A percentile compares a stretch with the other conserved stretches of the same genome.
Conservation (phyloP, 768 basidiomycete genomes). For the Gloeopeniophorella convolvens region DNA sequence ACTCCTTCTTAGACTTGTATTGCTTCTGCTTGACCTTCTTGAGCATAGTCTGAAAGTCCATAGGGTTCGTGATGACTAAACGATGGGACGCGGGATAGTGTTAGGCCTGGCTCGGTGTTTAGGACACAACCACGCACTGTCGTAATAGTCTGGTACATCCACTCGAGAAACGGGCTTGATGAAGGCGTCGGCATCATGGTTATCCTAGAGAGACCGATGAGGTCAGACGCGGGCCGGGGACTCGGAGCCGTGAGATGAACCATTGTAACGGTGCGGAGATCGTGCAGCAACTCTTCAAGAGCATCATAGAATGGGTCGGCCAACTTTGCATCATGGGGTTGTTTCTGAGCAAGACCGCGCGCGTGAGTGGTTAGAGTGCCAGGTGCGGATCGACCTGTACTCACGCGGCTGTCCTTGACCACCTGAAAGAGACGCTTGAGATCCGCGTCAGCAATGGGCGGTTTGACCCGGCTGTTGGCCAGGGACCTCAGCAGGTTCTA, state of each 20-base stretch:
- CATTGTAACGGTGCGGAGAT: slow-evolving; percentile 74
- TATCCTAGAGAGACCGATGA: slow-evolving; percentile 42
- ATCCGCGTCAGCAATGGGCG: slow-evolving; percentile 55
- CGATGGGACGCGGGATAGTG: background rate
- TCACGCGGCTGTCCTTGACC: slow-evolving; percentile 84
- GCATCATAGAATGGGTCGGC: slow-evolving; percentile 92
- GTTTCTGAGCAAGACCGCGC: slow-evolving; percentile 28
- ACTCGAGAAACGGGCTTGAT: slow-evolving; percentile 86
- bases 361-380: slow-evolving; percentile 22
- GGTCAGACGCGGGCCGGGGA: slow-evolving; percentile 25
- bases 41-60: slow-evolving; percentile 92
- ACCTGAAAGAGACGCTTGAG: slow-evolving; percentile 75
- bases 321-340: slow-evolving; percentile 57
- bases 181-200: slow-evolving; percentile 90
- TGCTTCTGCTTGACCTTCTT: slow-evolving; percentile 89
- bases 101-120: background rate
- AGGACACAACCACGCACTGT: slow-evolving; percentile 46
- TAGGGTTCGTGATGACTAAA: slow-evolving; percentile 85
- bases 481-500: slow-evolving; percentile 89
- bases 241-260: slow-evolving; percentile 36
- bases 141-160: slow-evolving; percentile 92
- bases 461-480: slow-evolving; percentile 66
- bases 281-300: slow-evolving; percentile 78
- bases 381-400: slow-evolving; percentile 30
- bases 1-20: slow-evolving; percentile 92